Evolutionary conservation across 2,329 filamentous ascomycete species (phyloP), one percentile per base, ranked within the genome.

Genomic region (Epicoccum sorghinum): DNA sequence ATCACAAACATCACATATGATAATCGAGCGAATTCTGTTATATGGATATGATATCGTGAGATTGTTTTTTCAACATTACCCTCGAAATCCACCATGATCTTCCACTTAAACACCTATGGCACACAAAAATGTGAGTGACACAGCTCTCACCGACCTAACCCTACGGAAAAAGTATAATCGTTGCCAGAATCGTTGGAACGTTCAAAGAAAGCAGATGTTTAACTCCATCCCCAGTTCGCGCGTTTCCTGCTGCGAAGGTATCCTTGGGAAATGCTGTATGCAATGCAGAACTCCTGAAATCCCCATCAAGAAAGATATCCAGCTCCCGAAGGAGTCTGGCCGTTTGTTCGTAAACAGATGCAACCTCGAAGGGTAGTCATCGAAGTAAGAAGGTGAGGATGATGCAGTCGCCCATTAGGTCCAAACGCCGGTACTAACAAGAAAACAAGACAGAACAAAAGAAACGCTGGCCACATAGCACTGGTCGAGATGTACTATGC

Each of bases 171-270:
- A 47, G n/a, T 27, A 49, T 32, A 52, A 49, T 48, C 54, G 45
- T 49, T 46, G 54, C 48, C 45, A 23, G 46, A 42, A 49, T 57
- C 48, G 45, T 49, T 50, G 48, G 47, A 58, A 55, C 45, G 39
- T 44, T 41, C 44, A 53, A 30, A 52, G 49, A 57, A 52, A 55
- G 27, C 38, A 57, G 60, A 54, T 18, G 36, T 55, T 40, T 58
- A 61, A 67, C 65, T 61, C 65, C 65, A 59, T 65, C 63, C 65
- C 65, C 65, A 59, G 53, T 66, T 67, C 65, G 65, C 65, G 65
- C 63, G 43, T 57, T 60, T 59, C 52, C 60, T 61, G 65, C 65
- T 55, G 61, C 65, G 65, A 67, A 66, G 65, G 65, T 67, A 67
- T 67, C 63, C 63, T 60, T 57, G 59, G 63, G 64, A 53, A 55